These are phyloP conservation scores for Odonthalia washingtoniensis DNA, from an alignment of 31 red algal genomes.

Conservation along the genomic window DNA sequence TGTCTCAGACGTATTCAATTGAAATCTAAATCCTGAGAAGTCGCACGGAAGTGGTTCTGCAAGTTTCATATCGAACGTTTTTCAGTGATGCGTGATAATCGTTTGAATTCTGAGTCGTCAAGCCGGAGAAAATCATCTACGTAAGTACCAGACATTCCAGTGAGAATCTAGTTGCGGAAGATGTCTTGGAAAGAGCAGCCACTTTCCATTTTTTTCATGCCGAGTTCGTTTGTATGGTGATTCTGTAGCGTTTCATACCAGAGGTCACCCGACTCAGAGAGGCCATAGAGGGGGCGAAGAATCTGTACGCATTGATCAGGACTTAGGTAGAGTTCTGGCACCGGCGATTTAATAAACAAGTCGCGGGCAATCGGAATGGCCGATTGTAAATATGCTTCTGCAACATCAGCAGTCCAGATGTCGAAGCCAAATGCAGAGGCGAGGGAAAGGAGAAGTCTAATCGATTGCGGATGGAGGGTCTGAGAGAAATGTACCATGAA, in stretches of 20 bases:
- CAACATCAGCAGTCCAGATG: conserved; percentile 26
- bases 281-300: conserved; percentile 19
- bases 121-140: conserved; percentile 30
- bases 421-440: conserved; percentile 7
- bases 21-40: too few species aligned
- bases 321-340: conserved; percentile 31
- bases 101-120: too few species aligned
- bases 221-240: conserved; percentile 6
- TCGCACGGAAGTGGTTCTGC: too few species aligned
- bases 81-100: not conserved
- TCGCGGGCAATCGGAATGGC: conserved; percentile 9
- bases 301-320: conserved; percentile 22
- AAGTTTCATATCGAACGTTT: too few species aligned
- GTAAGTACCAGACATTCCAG: not conserved
- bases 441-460: conserved; percentile 14
- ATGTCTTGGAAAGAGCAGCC: not conserved
- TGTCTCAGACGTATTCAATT: too few species aligned
- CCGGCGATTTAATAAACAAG: conserved; percentile 11
- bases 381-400: not conserved
- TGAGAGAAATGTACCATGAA: too few species aligned
- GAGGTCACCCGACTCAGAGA: too few species aligned
- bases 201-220: conserved; percentile 19
- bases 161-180: not conserved
- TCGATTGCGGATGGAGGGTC: conserved; percentile 34
- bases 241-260: too few species aligned